These are phyloP conservation scores for Myriosclerotinia scirpicola DNA, from an alignment of 2,329 filamentous ascomycete species.

Conservation along the genomic window DNA sequence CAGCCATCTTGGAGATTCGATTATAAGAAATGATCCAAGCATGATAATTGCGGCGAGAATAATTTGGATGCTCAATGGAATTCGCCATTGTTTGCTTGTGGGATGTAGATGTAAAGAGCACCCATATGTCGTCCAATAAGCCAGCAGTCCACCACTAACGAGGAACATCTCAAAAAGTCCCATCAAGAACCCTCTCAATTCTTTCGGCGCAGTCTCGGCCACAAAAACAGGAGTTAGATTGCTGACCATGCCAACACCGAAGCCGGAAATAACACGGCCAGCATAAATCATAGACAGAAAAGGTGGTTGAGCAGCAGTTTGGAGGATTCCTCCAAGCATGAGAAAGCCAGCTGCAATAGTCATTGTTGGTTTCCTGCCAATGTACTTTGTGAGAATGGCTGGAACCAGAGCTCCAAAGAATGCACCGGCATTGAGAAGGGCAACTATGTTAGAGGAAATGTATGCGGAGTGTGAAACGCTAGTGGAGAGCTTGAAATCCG, in stretches of 20 bases:
- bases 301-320: slow-evolving; percentile 27
- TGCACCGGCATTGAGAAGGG: slow-evolving; percentile 52
- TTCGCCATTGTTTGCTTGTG: slow-evolving; percentile 49
- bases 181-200: slow-evolving; percentile 47
- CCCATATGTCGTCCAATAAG: slow-evolving; percentile 44
- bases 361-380: slow-evolving; percentile 49
- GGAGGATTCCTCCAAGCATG: slow-evolving; percentile 34
- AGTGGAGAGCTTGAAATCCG: slow-evolving; percentile 27
- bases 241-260: slow-evolving; percentile 45
- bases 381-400: slow-evolving; percentile 48
- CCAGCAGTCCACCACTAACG: slow-evolving; percentile 46
- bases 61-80: slow-evolving; percentile 49
- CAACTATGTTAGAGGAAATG: slow-evolving; percentile 45
- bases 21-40: slow-evolving; percentile 44
- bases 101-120: slow-evolving; percentile 43
- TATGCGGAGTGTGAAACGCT: slow-evolving; percentile 23
- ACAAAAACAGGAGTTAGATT: slow-evolving; percentile 43
- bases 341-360: slow-evolving; percentile 47
- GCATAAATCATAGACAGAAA: slow-evolving; percentile 27
- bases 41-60: slow-evolving; percentile 62
- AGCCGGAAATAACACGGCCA: slow-evolving; percentile 26
- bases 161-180: slow-evolving; percentile 50
- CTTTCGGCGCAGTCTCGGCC: slow-evolving; percentile 57
- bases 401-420: slow-evolving; percentile 53
- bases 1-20: slow-evolving; percentile 61